Conservation (phyloP, 495 filamentous ascomycete species). For the Penicillium pulvis region DNA sequence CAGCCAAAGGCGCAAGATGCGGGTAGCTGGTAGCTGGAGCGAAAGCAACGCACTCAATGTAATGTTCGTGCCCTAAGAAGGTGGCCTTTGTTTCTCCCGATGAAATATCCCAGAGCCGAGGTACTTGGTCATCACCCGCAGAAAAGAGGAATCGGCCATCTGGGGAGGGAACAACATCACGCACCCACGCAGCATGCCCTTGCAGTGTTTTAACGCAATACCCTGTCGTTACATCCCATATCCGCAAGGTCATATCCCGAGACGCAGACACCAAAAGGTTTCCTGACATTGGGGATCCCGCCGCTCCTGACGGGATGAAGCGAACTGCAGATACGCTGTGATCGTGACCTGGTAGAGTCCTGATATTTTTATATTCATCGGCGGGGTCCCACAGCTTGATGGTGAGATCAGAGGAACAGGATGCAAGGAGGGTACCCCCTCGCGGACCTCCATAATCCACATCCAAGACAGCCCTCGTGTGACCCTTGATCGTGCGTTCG, state of each 20-base stretch:
- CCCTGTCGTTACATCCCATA: slow-evolving; percentile 93
- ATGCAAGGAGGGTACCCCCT: slow-evolving; percentile 83
- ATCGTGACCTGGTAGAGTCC: slow-evolving; percentile 91
- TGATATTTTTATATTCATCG: slow-evolving; percentile 93
- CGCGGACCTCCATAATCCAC: slow-evolving; percentile 90
- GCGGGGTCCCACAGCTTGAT: slow-evolving; percentile 97
- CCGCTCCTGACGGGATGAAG: slow-evolving; percentile 83
- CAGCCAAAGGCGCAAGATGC: slow-evolving; percentile 77
- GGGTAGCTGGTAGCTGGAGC: slow-evolving; percentile 79
- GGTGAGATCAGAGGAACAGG: slow-evolving; percentile 85
- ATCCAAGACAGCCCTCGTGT: slow-evolving; percentile 86
- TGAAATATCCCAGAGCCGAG: slow-evolving; percentile 82
- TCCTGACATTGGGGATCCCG: slow-evolving; percentile 43
- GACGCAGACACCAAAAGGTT: slow-evolving; percentile 84
- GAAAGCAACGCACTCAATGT: slow-evolving; percentile 85
- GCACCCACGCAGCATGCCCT: slow-evolving; percentile 91
- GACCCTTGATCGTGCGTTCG: slow-evolving; percentile 88
- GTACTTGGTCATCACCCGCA: slow-evolving; percentile 78
- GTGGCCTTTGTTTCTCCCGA: slow-evolving; percentile 70
- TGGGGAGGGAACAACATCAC: slow-evolving; percentile 81
- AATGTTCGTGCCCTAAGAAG: slow-evolving; percentile 86
- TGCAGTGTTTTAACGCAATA: slow-evolving; percentile 60
- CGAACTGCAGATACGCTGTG: slow-evolving; percentile 88
- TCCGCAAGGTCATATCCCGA: slow-evolving; percentile 78
- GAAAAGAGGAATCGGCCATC: slow-evolving; percentile 89